Conservation (phyloP, 148 eudicot species). For the Pharnaceum exiguum region DNA sequence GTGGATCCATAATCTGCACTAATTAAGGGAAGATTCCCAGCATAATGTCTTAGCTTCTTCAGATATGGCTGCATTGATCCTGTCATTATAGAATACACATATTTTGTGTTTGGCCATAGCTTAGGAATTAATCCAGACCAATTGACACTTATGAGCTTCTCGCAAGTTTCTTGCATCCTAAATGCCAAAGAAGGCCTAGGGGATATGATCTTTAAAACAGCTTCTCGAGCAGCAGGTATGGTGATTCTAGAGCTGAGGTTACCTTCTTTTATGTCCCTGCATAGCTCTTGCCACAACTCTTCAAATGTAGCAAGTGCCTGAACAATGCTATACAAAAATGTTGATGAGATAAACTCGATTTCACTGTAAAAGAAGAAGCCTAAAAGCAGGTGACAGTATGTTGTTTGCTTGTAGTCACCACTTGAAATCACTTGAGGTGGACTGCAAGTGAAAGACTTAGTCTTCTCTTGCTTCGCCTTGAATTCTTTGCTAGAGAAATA, state of each 20-base stretch:
- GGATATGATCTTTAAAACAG: constrained; percentile 30
- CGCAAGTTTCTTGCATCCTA: constrained; percentile 24
- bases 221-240: constrained; percentile 26
- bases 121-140: constrained; percentile 53
- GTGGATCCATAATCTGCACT: constrained; percentile 81
- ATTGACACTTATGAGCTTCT: constrained; percentile 21
- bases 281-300: constrained; percentile 52
- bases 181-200: constrained; percentile 43
- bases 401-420: constrained; percentile 62
- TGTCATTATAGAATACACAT: constrained; percentile 71
- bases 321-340: constrained; percentile 58
- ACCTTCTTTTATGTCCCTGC: constrained; percentile 51
- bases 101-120: constrained; percentile 69
- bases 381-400: constrained; percentile 72
- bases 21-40: constrained; percentile 49
- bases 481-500: constrained; percentile 57
- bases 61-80: constrained; percentile 76
- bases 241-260: constrained; percentile 41
- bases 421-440: constrained; percentile 59
- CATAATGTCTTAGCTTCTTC: constrained; percentile 58
- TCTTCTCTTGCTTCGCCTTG: constrained; percentile 42
- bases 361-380: constrained; percentile 47
- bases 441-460: constrained; percentile 53
- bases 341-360: constrained; percentile 60
- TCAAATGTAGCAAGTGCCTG: constrained; percentile 54